phyloP scores from a whole-genome alignment of 176 grass and related monocot species.

The Ampelocalamus luodianensis region DNA sequence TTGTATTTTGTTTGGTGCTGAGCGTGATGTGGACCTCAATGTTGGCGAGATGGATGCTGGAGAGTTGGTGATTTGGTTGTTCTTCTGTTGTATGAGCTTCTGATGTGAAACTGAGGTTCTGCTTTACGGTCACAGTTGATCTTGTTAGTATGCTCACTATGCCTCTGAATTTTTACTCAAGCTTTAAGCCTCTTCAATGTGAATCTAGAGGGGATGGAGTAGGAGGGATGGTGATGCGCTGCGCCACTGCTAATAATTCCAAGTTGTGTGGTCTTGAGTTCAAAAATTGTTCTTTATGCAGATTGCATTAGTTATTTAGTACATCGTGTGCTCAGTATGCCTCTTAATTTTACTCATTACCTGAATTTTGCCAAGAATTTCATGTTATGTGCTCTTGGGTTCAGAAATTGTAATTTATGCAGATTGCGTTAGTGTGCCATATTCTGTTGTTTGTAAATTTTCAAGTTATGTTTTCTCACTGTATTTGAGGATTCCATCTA shows the following conservation, averaged over 20 bases:
- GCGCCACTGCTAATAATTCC: not conserved
- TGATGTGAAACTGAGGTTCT: not conserved
- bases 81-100: not conserved
- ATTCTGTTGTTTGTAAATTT: not conserved
- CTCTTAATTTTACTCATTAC: not conserved
- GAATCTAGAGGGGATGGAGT: not conserved
- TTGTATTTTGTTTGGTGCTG: not conserved
- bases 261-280: not conserved
- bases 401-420: constrained; percentile 1
- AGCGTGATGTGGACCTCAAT: not conserved
- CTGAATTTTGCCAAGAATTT: constrained; percentile 6
- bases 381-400: not conserved
- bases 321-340: not conserved
- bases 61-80: not conserved
- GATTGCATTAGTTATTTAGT: constrained; percentile 10
- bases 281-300: not conserved
- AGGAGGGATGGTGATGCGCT: not conserved
- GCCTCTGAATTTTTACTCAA: not conserved
- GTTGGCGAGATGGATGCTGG: not conserved
- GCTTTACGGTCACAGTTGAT: not conserved
- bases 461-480: constrained; percentile 7
- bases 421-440: not conserved
- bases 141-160: not conserved
- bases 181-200: not conserved
- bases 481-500: not conserved